Percentiles rank a stretch among this genome's conserved stretches.
phyloP scores from a whole-genome alignment of 768 basidiomycete species.

The Gelatoporia subvermispora region DNA sequence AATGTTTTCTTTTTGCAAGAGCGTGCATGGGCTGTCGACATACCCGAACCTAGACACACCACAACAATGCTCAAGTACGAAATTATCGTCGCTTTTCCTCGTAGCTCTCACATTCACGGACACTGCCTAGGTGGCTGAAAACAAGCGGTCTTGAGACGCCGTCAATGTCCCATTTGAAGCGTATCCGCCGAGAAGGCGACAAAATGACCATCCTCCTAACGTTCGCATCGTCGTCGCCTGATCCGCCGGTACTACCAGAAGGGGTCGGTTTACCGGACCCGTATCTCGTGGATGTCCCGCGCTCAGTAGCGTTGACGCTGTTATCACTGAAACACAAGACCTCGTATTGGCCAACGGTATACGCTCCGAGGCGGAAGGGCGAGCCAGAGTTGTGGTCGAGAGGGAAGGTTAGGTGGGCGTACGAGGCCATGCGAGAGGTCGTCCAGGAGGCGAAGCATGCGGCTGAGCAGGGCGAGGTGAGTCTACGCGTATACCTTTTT shows the following conservation, averaged over 20 bases:
- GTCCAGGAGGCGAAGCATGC: constrained; percentile 47
- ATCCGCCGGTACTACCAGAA: constrained; percentile 46
- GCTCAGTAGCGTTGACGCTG: constrained; percentile 59
- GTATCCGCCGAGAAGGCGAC: constrained; percentile 53
- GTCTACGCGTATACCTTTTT: background rate
- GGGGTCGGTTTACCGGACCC: constrained; percentile 45
- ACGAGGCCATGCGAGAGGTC: constrained; percentile 54
- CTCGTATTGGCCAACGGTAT: constrained; percentile 83
- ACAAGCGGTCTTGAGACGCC: constrained; percentile 54
- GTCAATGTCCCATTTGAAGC: constrained; percentile 70
- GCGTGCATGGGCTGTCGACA: constrained; percentile 73
- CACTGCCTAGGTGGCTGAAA: constrained; percentile 59
- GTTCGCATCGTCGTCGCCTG: constrained; percentile 21
- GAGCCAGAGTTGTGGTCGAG: constrained; percentile 65
- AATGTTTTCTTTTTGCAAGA: constrained; percentile 47
- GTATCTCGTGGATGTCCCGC: constrained; percentile 59
- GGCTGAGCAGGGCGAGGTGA: constrained; percentile 53
- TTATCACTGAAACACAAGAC: constrained; percentile 63
- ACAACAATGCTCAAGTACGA: constrained; percentile 59
- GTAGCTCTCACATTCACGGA: background rate
- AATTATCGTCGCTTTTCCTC: background rate
- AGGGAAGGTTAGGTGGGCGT: constrained; percentile 70
- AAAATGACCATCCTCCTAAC: constrained; percentile 53
- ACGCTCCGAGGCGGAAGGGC: constrained; percentile 62
- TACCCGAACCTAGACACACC: constrained; percentile 56